Percentiles rank a stretch among this genome's conserved stretches.
Conservation (phyloP, 2,329 filamentous ascomycete species). For the Fusarium albidum region DNA sequence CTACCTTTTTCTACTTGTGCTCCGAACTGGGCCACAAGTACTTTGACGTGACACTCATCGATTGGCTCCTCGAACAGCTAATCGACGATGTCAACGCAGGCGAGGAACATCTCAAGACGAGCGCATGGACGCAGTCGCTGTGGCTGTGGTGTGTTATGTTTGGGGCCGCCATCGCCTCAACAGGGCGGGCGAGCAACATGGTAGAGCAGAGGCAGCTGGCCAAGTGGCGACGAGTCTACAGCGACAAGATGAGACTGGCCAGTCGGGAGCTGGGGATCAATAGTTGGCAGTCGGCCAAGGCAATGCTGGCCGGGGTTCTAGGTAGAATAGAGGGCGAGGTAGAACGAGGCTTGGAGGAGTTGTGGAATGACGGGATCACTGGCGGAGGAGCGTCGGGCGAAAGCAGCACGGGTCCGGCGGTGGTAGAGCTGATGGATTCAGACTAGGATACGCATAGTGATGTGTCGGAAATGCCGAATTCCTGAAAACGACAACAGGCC, state of each 20-base stretch:
- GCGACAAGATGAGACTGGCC: slow-evolving; percentile 51
- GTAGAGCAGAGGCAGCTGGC: slow-evolving; percentile 49
- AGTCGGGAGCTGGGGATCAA: slow-evolving; percentile 48
- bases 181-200: slow-evolving; percentile 47
- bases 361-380: slow-evolving; percentile 52
- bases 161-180: slow-evolving; percentile 51
- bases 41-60: slow-evolving; percentile 53
- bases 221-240: slow-evolving; percentile 48
- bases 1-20: slow-evolving; percentile 57
- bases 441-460: slow-evolving; percentile 31
- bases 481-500: slow-evolving; percentile 13
- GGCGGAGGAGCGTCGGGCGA: slow-evolving; percentile 23
- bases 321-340: slow-evolving; percentile 52
- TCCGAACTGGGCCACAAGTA: slow-evolving; percentile 52
- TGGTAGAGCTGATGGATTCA: slow-evolving; percentile 38
- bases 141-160: slow-evolving; percentile 59
- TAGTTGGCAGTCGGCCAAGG: slow-evolving; percentile 50
- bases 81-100: slow-evolving; percentile 53
- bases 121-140: slow-evolving; percentile 51
- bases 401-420: slow-evolving; percentile 30
- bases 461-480: slow-evolving; percentile 10
- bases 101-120: slow-evolving; percentile 50
- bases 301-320: slow-evolving; percentile 48
- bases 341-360: slow-evolving; percentile 48
- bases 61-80: slow-evolving; percentile 56